phyloP scores from a whole-genome alignment of 23 red algal species.

The Agarophyton chilense region DNA sequence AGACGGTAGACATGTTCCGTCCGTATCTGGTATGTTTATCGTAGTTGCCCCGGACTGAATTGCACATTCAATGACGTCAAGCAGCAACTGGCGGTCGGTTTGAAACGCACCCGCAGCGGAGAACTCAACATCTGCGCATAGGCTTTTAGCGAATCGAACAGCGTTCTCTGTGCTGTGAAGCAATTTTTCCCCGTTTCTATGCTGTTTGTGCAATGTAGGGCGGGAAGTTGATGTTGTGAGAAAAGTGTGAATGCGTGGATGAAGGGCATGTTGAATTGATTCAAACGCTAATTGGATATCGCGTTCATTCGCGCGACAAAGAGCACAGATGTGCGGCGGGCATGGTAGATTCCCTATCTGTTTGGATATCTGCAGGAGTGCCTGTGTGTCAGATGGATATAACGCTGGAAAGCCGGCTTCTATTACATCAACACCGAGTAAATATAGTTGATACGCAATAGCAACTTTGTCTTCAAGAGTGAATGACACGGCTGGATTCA shows the following conservation, averaged over 20 bases:
- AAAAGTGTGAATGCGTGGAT: constrained; percentile 15
- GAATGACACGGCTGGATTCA: not conserved
- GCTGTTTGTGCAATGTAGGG: not conserved
- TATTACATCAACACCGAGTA: constrained; percentile 35
- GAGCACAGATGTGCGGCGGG: not conserved
- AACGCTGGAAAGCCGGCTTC: constrained; percentile 13
- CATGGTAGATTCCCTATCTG: not conserved
- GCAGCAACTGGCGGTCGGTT: not conserved
- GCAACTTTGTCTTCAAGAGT: constrained; percentile 8
- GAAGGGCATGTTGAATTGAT: not conserved
- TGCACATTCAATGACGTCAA: not conserved
- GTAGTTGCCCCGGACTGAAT: constrained; percentile 23
- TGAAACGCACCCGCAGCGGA: constrained; percentile 4
- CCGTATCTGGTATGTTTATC: constrained; percentile 24
- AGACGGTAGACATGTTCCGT: not conserved
- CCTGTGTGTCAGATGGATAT: not conserved
- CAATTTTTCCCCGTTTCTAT: not conserved
- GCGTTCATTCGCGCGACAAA: not conserved
- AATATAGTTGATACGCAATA: not conserved
- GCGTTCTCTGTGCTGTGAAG: not conserved
- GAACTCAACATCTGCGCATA: constrained; percentile 24
- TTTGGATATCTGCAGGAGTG: not conserved
- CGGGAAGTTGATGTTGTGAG: not conserved
- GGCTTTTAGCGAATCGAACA: not conserved
- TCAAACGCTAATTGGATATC: not conserved